Evolutionary conservation across 805 yeast genomes (phyloP).

Genomic region (Nakazawaea sp.): DNA sequence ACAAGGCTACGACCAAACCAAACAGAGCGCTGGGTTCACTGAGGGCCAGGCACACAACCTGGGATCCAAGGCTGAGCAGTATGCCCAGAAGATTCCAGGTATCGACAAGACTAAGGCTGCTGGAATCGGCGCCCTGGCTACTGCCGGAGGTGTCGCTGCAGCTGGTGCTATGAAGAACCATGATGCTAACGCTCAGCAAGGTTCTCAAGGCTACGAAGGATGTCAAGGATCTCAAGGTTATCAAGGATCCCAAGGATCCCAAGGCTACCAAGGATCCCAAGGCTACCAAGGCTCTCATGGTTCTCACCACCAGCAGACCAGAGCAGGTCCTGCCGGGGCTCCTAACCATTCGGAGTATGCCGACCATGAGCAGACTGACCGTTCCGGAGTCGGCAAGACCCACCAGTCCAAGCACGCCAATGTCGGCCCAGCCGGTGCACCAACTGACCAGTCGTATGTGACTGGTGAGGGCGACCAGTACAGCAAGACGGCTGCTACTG

Average conservation of each 20-base stretch:
- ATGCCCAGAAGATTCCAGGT: conserved; percentile 3
- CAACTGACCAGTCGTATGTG: background rate
- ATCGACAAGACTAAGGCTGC: conserved; percentile 1
- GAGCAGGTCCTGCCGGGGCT: conserved; percentile 8
- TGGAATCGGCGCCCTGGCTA: conserved; percentile 2
- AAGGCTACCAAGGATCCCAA: background rate
- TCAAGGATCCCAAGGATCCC: conserved; percentile 3
- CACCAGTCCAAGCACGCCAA: background rate
- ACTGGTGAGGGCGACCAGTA: conserved; percentile 3
- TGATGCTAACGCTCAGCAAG: background rate
- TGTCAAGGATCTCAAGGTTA: background rate
- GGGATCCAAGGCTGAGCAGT: background rate
- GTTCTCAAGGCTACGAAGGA: background rate
- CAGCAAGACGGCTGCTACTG: conserved; percentile 3
- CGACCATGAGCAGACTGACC: background rate
- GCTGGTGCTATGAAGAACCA: background rate
- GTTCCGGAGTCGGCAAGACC: background rate
- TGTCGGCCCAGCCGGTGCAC: conserved; percentile 2
- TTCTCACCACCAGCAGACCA: background rate
- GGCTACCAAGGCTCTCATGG: background rate
- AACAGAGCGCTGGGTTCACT: background rate
- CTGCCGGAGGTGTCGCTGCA: conserved; percentile 4
- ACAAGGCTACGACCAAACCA: background rate
- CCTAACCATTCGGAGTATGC: conserved; percentile 3
- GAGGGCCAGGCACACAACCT: background rate